Base-by-base conservation (phyloP, 176 grass and related monocot species). In the Aegilops sharonensis region DNA sequence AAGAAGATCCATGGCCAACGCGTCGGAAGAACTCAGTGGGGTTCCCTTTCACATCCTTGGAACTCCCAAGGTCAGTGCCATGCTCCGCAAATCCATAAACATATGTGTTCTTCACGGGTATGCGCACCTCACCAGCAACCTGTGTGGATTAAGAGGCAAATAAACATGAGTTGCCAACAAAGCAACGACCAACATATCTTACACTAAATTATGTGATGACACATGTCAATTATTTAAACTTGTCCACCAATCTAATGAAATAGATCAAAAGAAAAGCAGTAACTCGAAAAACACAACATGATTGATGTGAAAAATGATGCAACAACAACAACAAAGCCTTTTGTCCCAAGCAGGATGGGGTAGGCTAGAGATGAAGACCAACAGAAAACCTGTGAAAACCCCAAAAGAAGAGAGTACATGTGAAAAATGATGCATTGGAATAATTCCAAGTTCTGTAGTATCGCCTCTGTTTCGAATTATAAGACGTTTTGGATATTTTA, bases 1-100 rank as follows among this genome's bases (percentile, higher is more conserved):
- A 99, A 5, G 97, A 99, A 40, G 97, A 96, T n/a, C 97, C 97
- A 20, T 94, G 89, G 29, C 94, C 97, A 60, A 86, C 90, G 17
- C 97, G 90, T 56, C 90, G 87, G 89, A 99, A 96, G 47, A 96
- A 99, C 68, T 94, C 92, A 7, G 97, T 99, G 15, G 97, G 97
- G 78, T 99, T 99, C 59, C 97, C 97, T 86, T 96, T 94, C 56
- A 99, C 90, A 87, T 99, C 92, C 83, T 96, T 96, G 7, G 97
- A 99, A 86, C 90, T 99, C 21, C 92, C 97, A 37, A 99, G 88
- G 87, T 99, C 97, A 31, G 87, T 96, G 21, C 94, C 97, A 88
- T 99, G 97, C 84, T 99, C 97, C 2, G 70, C 90, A 80, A 99
- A 99, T 75, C 79, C 75, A 89, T 99, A 99, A 5, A 96, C 79